Evolutionary conservation across 2,329 filamentous ascomycete genomes (phyloP).

Genomic region (Arthrobotrys sphaeroides): DNA sequence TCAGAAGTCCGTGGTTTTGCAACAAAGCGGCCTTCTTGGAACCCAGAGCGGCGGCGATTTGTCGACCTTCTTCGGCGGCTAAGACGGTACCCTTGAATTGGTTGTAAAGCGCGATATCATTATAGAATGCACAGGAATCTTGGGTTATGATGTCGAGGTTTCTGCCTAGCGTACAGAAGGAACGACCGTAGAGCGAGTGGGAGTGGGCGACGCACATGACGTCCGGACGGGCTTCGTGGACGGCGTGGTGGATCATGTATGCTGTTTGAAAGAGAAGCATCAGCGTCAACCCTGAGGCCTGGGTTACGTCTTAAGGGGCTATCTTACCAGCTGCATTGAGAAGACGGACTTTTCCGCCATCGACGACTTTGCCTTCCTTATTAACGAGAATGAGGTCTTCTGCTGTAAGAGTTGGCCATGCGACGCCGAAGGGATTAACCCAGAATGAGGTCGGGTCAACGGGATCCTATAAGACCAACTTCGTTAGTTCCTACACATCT

Average conservation of each 20-base stretch:
- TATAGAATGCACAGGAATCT: slow-evolving; percentile 67
- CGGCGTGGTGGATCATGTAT: slow-evolving; percentile 70
- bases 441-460: slow-evolving; percentile 71
- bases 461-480: slow-evolving; percentile 64
- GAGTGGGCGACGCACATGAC: slow-evolving; percentile 70
- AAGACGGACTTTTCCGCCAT: slow-evolving; percentile 66
- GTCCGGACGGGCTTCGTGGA: slow-evolving; percentile 70
- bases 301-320: no score
- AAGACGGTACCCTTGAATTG: slow-evolving; percentile 68
- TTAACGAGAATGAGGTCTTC: slow-evolving; percentile 75
- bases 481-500: slow-evolving; percentile 58
- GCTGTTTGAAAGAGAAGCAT: no score
- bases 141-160: slow-evolving; percentile 70
- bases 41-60: slow-evolving; percentile 65
- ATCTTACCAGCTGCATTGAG: slow-evolving; percentile 62
- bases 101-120: slow-evolving; percentile 62
- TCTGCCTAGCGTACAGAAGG: slow-evolving; percentile 71
- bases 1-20: slow-evolving; percentile 68
- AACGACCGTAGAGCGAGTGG: slow-evolving; percentile 69
- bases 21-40: slow-evolving; percentile 66
- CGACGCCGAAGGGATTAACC: slow-evolving; percentile 74
- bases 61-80: slow-evolving; percentile 65
- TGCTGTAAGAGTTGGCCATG: slow-evolving; percentile 71
- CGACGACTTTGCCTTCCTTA: slow-evolving; percentile 70
- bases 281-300: no score